Conservation (phyloP, 345 rosid species). For the Gossypium anomalum region DNA sequence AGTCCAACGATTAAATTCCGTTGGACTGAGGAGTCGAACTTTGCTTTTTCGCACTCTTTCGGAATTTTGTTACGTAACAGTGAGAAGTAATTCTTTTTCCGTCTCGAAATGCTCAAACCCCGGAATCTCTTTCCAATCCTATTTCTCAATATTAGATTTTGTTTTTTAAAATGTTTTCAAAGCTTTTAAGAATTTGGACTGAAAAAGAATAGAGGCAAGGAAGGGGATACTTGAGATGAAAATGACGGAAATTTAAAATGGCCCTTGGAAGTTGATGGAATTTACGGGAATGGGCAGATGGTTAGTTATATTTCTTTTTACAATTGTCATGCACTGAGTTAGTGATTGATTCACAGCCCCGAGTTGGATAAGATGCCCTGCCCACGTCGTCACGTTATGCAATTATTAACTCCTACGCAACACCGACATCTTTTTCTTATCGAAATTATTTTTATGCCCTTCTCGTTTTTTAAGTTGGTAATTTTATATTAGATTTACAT, state of each 20-base stretch:
- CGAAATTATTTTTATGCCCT: not conserved
- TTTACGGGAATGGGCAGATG: not conserved
- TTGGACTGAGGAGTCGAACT: not conserved
- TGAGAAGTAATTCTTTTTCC: not conserved
- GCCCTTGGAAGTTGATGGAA: not conserved
- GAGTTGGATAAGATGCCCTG: not conserved
- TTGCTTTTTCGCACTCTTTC: not conserved
- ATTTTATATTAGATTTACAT: too few species aligned
- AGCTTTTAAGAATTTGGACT: not conserved
- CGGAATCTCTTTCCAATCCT: not conserved
- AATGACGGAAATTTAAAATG: not conserved
- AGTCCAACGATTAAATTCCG: not conserved
- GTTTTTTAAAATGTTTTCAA: not conserved
- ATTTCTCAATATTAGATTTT: not conserved
- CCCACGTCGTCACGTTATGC: not conserved
- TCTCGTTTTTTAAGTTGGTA: not conserved
- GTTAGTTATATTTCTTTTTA: not conserved
- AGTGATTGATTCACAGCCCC: not conserved
- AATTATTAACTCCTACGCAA: not conserved
- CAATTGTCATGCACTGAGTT: not conserved
- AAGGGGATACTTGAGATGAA: not conserved
- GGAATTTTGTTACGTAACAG: not conserved
- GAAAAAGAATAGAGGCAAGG: not conserved
- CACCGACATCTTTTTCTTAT: not conserved
- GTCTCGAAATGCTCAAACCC: slow-evolving; percentile 9